Base-by-base conservation (phyloP, 805 yeast species). In the Isabelozyma rhagii region DNA sequence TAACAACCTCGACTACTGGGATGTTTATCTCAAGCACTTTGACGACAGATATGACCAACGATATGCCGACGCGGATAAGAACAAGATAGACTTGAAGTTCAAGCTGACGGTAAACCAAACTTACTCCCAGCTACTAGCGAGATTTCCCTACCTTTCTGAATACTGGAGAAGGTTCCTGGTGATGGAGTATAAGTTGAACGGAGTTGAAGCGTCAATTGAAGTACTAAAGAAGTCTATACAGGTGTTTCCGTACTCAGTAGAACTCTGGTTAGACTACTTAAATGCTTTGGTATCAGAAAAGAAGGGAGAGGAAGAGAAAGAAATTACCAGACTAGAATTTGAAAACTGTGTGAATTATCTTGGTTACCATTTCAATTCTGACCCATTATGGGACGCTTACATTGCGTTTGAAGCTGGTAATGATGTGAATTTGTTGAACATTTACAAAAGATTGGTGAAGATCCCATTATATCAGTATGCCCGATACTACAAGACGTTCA, bases 391-490 rank as follows among this genome's bases (percentile, higher is more conserved):
- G 98, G 96, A 91, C 63, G 74, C 79, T 47, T 84, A 82, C 52
- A 66, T 93, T 21, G 85, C 78, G 39, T 87, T 83, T 70, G 86
- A 83, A 56, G 63, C 71, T n/a, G 57, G 62, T 13, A 44, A 64
- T 21, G 69, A 78, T 31, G 55, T 58, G 25, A 75, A 71, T 38
- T 63, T 78, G 41, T 58, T 72, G 2, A 63, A 65, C 3, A 58
- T 82, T 1, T 75, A 84, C 49, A 57, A 76, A 28, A 68, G 70
- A 50, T 66, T 84, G 43, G 64, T 82, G 39, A 61, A 62, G 40
- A 71, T 88, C 2, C 98, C 98, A 0, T 67, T 93, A 43, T 93
- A 93, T 66, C 96, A 91, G 59, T 92, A 90, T 63, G 85, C 97
- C 0, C 82, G 80, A 54, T 93, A 85, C 63, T 87, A 81, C 59